phyloP scores from a whole-genome alignment of 352 stramenopile species.

The Thraustochytrium striatum region DNA sequence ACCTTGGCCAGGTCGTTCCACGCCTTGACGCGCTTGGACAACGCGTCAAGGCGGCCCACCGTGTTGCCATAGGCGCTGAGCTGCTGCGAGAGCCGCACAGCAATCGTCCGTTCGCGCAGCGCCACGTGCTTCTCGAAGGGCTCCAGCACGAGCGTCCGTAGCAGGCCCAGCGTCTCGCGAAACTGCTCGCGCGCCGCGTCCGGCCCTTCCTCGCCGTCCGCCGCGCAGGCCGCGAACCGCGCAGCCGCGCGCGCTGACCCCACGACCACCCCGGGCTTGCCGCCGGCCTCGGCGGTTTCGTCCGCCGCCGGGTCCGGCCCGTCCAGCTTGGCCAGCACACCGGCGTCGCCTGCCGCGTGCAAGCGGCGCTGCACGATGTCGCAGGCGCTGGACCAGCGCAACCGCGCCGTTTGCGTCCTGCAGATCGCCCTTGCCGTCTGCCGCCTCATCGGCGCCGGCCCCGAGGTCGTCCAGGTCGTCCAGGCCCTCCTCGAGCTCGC shows the following conservation, averaged over 20 bases:
- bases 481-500: background rate
- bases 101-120: background rate
- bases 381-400: background rate
- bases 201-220: conserved; percentile 18
- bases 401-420: background rate
- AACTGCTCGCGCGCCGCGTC: background rate
- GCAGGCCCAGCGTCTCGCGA: background rate
- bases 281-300: background rate
- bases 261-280: background rate
- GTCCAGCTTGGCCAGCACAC: background rate
- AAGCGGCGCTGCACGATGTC: conserved; percentile 7
- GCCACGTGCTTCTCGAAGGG: background rate
- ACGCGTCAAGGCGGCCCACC: background rate
- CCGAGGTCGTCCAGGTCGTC: background rate
- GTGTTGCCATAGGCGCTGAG: background rate
- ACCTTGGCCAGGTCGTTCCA: conserved; percentile 22
- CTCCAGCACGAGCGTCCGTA: background rate
- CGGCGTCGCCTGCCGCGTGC: background rate
- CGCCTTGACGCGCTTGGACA: background rate
- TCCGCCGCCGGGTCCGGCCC: background rate
- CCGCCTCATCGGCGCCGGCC: conserved; percentile 13
- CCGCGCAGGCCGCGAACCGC: background rate
- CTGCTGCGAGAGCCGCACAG: background rate
- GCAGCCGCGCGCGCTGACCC: conserved; percentile 8
- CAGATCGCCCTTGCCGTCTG: background rate